Percentiles rank a stretch among this genome's conserved stretches.
These are phyloP conservation scores for Phytophthora kernoviae DNA, from an alignment of 352 stramenopile genomes.

Conservation along the genomic window DNA sequence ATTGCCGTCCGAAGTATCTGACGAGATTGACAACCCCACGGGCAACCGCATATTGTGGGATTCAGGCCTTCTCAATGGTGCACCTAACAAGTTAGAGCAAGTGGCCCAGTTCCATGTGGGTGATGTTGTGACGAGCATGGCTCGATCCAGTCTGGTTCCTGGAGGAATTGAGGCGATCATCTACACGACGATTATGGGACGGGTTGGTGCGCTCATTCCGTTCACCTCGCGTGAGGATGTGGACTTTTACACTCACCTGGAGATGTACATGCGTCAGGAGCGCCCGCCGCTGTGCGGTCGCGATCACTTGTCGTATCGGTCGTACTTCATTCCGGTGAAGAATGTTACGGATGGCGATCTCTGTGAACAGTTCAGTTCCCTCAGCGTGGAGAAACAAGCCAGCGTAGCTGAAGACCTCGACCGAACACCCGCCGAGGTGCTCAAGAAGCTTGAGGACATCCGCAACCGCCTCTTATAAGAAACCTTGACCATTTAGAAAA, in stretches of 20 bases:
- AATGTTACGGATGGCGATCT: conserved; percentile 98
- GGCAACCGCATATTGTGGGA: conserved; percentile 98
- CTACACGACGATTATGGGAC: conserved; percentile 97
- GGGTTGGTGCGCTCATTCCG: conserved; percentile 96
- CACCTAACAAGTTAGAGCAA: conserved; percentile 97
- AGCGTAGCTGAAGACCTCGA: conserved; percentile 97
- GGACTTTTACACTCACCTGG: conserved; percentile 98
- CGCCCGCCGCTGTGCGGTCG: conserved; percentile 93
- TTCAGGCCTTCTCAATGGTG: conserved; percentile 88
- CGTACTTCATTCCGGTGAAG: conserved; percentile 98
- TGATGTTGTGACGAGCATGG: conserved; percentile 98
- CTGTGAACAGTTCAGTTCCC: conserved; percentile 95
- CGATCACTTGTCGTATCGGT: conserved; percentile 97
- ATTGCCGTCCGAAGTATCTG: conserved; percentile 92
- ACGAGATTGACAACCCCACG: conserved; percentile 95
- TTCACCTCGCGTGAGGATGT: conserved; percentile 97
- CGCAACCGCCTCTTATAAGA: conserved; percentile 95
- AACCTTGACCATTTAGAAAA: conserved; percentile 5
- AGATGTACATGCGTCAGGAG: conserved; percentile 95
- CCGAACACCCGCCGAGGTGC: conserved; percentile 95
- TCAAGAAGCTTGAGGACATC: conserved; percentile 99
- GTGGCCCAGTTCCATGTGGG: conserved; percentile 97
- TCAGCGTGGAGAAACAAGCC: conserved; percentile 95
- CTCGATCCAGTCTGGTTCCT: conserved; percentile 94
- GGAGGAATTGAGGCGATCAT: conserved; percentile 97